phyloP scores from a whole-genome alignment of 2,329 filamentous ascomycete genomes.

The Fusarium burgessii region DNA sequence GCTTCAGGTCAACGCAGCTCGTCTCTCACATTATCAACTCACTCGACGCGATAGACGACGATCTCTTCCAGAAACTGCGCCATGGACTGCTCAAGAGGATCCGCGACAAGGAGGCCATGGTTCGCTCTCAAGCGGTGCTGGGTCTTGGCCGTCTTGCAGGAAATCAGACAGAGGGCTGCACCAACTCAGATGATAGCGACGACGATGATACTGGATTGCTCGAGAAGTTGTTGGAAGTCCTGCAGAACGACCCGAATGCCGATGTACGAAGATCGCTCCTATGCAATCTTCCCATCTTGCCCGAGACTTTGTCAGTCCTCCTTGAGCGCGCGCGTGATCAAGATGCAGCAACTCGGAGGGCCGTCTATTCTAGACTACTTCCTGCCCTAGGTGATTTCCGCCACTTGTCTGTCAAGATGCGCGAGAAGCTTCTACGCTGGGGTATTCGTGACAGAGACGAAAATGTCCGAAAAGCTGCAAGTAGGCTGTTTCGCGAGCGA shows the following conservation, averaged over 20 bases:
- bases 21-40: slow-evolving; percentile 93
- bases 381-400: slow-evolving; percentile 94
- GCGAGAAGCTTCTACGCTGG: slow-evolving; percentile 96
- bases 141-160: slow-evolving; percentile 88
- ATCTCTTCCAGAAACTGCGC: slow-evolving; percentile 85
- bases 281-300: slow-evolving; percentile 88
- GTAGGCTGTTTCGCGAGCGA: slow-evolving; percentile 89
- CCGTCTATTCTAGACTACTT: slow-evolving; percentile 87
- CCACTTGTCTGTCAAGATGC: slow-evolving; percentile 90
- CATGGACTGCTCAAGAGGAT: slow-evolving; percentile 85
- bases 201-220: slow-evolving; percentile 77
- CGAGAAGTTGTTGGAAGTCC: slow-evolving; percentile 84
- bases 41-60: slow-evolving; percentile 90
- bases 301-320: slow-evolving; percentile 84
- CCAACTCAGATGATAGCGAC: slow-evolving; percentile 77
- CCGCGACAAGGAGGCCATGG: slow-evolving; percentile 92
- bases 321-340: slow-evolving; percentile 92
- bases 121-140: slow-evolving; percentile 90
- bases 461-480: slow-evolving; percentile 90
- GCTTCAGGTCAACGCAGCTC: slow-evolving; percentile 90
- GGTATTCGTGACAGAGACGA: slow-evolving; percentile 94
- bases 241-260: slow-evolving; percentile 94
- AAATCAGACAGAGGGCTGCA: slow-evolving; percentile 78
- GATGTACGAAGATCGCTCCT: slow-evolving; percentile 91
- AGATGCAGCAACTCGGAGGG: slow-evolving; percentile 84